These are phyloP conservation scores for Neofusicoccum umdonicola DNA, from an alignment of 2,329 filamentous ascomycete species.

Conservation along the genomic window DNA sequence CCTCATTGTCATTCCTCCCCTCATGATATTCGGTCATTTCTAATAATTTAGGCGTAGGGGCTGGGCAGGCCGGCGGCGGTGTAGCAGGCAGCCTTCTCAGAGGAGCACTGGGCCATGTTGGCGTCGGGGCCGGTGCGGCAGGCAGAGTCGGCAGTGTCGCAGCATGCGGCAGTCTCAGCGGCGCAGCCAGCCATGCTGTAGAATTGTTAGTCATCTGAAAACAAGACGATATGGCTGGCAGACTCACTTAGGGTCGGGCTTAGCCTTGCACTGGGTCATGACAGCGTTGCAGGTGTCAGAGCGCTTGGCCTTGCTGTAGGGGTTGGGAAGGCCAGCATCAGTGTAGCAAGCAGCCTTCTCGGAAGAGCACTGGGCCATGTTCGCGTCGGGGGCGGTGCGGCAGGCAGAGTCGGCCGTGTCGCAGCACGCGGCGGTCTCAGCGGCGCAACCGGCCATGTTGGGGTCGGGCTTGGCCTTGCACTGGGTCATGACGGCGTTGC, in stretches of 20 bases:
- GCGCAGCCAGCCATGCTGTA: not conserved
- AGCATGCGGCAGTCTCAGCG: not conserved
- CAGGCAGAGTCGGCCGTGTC: not conserved
- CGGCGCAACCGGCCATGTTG: not conserved
- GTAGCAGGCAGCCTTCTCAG: not conserved
- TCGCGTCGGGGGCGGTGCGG: not conserved
- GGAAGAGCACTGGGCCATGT: not conserved
- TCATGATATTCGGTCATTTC: too few relatives aligned
- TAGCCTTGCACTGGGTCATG: not conserved
- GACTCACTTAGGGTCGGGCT: not conserved
- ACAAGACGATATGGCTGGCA: too few relatives aligned
- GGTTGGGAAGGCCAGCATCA: not conserved
- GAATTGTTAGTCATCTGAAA: too few relatives aligned
- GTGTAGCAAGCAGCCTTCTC: not conserved
- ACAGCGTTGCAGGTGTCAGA: not conserved
- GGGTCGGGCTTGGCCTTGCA: not conserved
- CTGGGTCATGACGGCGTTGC: not conserved
- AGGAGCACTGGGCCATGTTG: not conserved
- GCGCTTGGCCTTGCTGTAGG: slow-evolving; percentile 1
- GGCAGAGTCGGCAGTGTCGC: not conserved
- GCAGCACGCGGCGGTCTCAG: not conserved
- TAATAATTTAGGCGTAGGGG: not conserved
- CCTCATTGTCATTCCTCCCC: too few relatives aligned
- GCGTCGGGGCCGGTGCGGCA: not conserved
- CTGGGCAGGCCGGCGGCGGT: not conserved